phyloP scores from a whole-genome alignment of 176 grass and related monocot genomes.

The Olyra latifolia region DNA sequence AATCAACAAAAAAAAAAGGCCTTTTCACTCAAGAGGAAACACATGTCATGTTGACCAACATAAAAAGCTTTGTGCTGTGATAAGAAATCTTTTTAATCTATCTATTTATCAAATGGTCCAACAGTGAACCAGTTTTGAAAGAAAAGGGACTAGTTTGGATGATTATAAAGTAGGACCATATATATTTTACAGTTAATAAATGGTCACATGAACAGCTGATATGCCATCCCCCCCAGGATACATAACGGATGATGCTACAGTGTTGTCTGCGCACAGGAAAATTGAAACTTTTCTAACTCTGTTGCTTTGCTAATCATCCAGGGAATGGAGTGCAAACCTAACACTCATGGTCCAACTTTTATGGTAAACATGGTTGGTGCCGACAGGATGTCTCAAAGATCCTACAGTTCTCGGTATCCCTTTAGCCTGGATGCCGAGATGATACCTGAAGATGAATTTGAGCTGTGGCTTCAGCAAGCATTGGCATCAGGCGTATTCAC shows the following conservation, averaged over 20 bases:
- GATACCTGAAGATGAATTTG: slow-evolving; percentile 87
- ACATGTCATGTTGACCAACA: neutral
- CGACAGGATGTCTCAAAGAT: slow-evolving; percentile 67
- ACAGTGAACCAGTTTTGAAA: neutral
- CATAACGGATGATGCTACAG: neutral
- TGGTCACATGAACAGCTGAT: neutral
- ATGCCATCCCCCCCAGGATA: neutral
- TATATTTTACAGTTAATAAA: neutral
- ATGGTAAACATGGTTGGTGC: slow-evolving; percentile 96
- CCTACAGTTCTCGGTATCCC: slow-evolving; percentile 69
- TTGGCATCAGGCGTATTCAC: slow-evolving; percentile 80
- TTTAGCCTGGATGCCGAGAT: slow-evolving; percentile 91
- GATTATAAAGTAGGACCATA: neutral
- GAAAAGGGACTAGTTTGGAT: neutral
- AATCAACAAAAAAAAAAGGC: neutral
- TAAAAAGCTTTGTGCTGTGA: neutral
- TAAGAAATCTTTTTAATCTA: neutral
- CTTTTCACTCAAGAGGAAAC: neutral
- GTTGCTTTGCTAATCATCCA: slow-evolving; percentile 39
- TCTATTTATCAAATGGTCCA: neutral
- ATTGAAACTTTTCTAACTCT: neutral
- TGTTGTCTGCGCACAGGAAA: neutral
- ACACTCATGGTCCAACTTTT: slow-evolving; percentile 94
- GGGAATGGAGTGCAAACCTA: slow-evolving; percentile 97
- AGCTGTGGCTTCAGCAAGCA: slow-evolving; percentile 93